These are phyloP conservation scores for Saururus chinensis DNA, from an alignment of 164 flowering plant genomes.

Conservation along the genomic window DNA sequence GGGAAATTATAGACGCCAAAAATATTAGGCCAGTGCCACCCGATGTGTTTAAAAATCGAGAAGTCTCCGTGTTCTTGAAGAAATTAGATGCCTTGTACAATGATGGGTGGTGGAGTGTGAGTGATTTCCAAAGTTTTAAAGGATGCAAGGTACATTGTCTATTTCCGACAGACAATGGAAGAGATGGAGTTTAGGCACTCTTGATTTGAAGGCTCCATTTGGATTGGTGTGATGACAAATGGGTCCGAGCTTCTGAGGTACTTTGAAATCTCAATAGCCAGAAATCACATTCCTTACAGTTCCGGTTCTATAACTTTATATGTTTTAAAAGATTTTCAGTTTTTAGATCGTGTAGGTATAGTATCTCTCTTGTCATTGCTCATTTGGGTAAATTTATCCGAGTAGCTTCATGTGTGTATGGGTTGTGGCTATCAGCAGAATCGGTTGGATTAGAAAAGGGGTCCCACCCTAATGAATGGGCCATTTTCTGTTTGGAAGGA, in stretches of 20 bases:
- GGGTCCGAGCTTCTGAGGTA: constrained; percentile 53
- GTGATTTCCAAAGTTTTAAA: constrained; percentile 42
- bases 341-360: too few species aligned
- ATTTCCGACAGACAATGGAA: constrained; percentile 42
- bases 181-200: constrained; percentile 37
- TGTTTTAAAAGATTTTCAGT: too few species aligned
- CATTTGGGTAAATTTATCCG: too few species aligned
- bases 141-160: constrained; percentile 37
- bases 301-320: too few species aligned
- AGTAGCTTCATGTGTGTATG: too few species aligned
- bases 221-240: constrained; percentile 67
- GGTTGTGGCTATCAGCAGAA: too few species aligned
- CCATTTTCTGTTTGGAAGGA: too few species aligned
- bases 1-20: constrained; percentile 40
- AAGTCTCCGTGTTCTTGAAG: constrained; percentile 28
- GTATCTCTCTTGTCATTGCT: too few species aligned
- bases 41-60: constrained; percentile 14
- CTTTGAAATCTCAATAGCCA: background rate
- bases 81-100: constrained; percentile 78
- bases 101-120: constrained; percentile 95
- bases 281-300: too few species aligned
- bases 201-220: constrained; percentile 57
- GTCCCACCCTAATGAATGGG: too few species aligned
- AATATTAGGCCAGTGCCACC: constrained; percentile 72
- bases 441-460: too few species aligned